Evolutionary conservation across 768 basidiomycete species (phyloP), one percentile per base, ranked within the genome.

Genomic region (Boletus pseudopeckii): DNA sequence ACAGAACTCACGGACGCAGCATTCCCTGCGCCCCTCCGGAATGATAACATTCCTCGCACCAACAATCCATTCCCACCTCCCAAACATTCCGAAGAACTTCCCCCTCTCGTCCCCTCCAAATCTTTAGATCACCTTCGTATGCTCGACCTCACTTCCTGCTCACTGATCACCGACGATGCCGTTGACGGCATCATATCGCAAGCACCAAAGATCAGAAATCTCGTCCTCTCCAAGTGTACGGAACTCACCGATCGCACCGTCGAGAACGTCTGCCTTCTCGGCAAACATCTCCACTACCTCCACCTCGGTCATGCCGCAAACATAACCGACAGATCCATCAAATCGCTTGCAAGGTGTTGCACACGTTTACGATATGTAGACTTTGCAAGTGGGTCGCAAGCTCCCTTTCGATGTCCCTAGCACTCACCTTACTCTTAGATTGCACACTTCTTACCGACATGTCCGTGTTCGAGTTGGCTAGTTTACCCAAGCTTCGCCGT

Each of bases 291-390:
- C 33, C 97, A 98, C 68, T 92, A 96, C 67, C 80, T 99, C 33
- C 97, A 99, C 69, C 79, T 98, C 38, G 97, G 94, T 7, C 96
- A 99, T 74, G 90, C 92, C 7, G 76, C 76, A 59, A 86, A 84
- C 61, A 93, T 98, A 57, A 96, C 93, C 7, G 97, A 99, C 69
- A 80, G 81, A 38, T 92, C 90, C 8, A 88, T 99, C 34, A 86
- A 84, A 51, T 79, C 80, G 10, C 77, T 99, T 22, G 95, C 93
- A 11, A 78, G 91, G 40, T 80, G 83, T 34, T 99, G 97, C 71
- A 93, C 90, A 1, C 80, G 96, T 30, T 71, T 99, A 59, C 79
- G 97, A 62, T 99, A 98, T 68, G 85, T 99, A 60, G 97, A 99
- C 71, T 86, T 99, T 57, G 97, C 97, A 6, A 94, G 94, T 95